A percentile compares a stretch with the other conserved stretches of the same genome.
These are phyloP conservation scores for Saccharomycopsis hybrid DNA, from an alignment of 1,139 yeast genomes.

Conservation along the genomic window DNA sequence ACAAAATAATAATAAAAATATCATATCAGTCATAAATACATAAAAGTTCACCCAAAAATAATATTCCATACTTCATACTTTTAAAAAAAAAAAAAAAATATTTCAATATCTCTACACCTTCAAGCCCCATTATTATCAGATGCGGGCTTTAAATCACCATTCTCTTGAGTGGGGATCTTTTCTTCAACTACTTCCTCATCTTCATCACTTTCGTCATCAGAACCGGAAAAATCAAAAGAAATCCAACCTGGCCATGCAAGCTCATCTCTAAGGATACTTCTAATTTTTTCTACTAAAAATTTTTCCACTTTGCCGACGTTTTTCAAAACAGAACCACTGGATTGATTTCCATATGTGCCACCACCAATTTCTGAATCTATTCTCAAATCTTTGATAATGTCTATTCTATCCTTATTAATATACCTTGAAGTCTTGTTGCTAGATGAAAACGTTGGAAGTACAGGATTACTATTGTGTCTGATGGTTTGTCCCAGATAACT, in stretches of 20 bases:
- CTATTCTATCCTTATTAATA: slow-evolving; percentile 52
- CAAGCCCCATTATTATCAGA: neutral
- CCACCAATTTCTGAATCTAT: slow-evolving; percentile 90
- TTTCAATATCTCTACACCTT: neutral
- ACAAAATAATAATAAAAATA: neutral
- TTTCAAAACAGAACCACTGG: slow-evolving; percentile 54
- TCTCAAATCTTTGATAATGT: slow-evolving; percentile 66
- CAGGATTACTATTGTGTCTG: slow-evolving; percentile 21
- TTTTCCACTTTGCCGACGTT: slow-evolving; percentile 92
- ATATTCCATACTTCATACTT: no score
- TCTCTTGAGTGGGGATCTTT: neutral
- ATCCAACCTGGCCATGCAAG: slow-evolving; percentile 98
- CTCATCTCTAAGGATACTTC: slow-evolving; percentile 72
- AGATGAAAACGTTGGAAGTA: slow-evolving; percentile 40
- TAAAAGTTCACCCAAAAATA: neutral
- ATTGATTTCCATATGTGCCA: slow-evolving; percentile 17
- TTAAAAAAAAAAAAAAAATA: no score
- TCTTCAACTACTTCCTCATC: neutral
- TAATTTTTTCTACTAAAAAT: slow-evolving; percentile 69
- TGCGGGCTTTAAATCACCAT: neutral
- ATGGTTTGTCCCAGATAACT: neutral
- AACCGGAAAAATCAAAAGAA: slow-evolving; percentile 57
- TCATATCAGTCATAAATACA: neutral
- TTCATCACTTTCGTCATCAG: slow-evolving; percentile 29
- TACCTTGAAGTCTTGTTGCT: slow-evolving; percentile 29